Conservation (phyloP, 2,329 filamentous ascomycete species). For the Tolypocladium cylindrosporum region DNA sequence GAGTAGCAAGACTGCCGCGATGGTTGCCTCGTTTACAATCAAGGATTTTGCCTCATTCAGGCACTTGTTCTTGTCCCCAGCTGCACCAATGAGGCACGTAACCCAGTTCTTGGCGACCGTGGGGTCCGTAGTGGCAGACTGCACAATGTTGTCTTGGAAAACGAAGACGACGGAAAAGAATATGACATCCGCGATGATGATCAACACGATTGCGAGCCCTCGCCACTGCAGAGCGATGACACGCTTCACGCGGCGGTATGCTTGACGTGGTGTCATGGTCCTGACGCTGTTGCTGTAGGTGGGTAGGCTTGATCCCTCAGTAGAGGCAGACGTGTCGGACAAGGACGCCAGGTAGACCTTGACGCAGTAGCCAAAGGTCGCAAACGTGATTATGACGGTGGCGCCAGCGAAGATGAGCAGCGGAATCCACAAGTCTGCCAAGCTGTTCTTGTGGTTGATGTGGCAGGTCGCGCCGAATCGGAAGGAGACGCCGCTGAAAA, state of each 20-base stretch:
- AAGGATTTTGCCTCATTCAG: constrained; percentile 47
- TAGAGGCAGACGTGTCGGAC: constrained; percentile 60
- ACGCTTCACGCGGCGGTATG: constrained; percentile 76
- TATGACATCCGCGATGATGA: constrained; percentile 84
- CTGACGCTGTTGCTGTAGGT: constrained; percentile 62
- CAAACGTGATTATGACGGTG: constrained; percentile 71
- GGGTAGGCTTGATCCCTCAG: constrained; percentile 62
- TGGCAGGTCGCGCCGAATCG: constrained; percentile 88
- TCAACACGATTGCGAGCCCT: constrained; percentile 78
- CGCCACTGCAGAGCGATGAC: constrained; percentile 92
- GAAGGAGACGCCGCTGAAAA: constrained; percentile 86
- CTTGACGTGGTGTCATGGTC: constrained; percentile 72
- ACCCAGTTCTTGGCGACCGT: constrained; percentile 55
- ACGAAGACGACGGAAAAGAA: constrained; percentile 92
- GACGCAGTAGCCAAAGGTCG: constrained; percentile 85
- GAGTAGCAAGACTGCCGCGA: constrained; percentile 73
- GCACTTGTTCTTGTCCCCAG: constrained; percentile 56
- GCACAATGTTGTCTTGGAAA: constrained; percentile 66
- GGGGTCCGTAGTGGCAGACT: constrained; percentile 44
- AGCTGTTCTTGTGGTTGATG: constrained; percentile 80
- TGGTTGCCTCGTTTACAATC: constrained; percentile 64
- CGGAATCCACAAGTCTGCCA: constrained; percentile 85
- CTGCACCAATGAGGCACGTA: constrained; percentile 50
- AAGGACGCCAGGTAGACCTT: constrained; percentile 87
- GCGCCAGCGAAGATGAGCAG: constrained; percentile 67